Base-by-base conservation (phyloP, 2,329 filamentous ascomycete species). In the Venturia aucupariae region DNA sequence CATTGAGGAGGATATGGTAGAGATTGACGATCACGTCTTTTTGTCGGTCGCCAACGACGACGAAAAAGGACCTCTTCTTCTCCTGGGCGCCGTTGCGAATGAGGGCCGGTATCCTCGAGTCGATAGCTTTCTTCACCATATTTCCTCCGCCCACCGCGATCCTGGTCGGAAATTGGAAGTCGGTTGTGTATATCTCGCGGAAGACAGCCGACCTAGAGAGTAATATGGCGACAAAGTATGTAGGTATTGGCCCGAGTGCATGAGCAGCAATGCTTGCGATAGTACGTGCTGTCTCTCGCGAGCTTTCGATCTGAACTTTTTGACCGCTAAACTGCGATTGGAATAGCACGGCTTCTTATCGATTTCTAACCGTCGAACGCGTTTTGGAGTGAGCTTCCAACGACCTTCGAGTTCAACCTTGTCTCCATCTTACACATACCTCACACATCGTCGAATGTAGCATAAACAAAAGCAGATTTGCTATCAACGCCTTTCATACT, bases 21-120 rank as follows among this genome's bases (percentile, higher is more conserved):
- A 92, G 83, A 74, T 97, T 87, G 69, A 97, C 92, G 74, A 99
- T 97, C 70, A 93, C 91, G 82, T 99, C 94, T 77, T 99, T 99
- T 69, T 92, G 86, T 65, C 86, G 86, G 76, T 99, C 92, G 72
- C 94, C 94, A 57, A 99, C 93, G 30, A 99, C 87, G 65, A 99
- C 90, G 77, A 99, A 95, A 81, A 99, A 97, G 79, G 90, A 96
- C 76, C 94, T 86, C 81, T 97, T 97, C 84, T 96, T 97, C 76
- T 97, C 92, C 76, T 90, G 90, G 67, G 92, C 82, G 69, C 90
- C 89, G 89, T 96, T 97, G 75, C 88, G 86, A 73, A 97, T 93
- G 71, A 97, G 86, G 76, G 92, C 46, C 13, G 62, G 62, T 54
- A 63, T 63, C n/a, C 62, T 46, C 19, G 62, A 63, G 46, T 63